These are phyloP conservation scores for Penicillium griseofulvum DNA, from an alignment of 2,329 filamentous ascomycete species.

Conservation along the genomic window DNA sequence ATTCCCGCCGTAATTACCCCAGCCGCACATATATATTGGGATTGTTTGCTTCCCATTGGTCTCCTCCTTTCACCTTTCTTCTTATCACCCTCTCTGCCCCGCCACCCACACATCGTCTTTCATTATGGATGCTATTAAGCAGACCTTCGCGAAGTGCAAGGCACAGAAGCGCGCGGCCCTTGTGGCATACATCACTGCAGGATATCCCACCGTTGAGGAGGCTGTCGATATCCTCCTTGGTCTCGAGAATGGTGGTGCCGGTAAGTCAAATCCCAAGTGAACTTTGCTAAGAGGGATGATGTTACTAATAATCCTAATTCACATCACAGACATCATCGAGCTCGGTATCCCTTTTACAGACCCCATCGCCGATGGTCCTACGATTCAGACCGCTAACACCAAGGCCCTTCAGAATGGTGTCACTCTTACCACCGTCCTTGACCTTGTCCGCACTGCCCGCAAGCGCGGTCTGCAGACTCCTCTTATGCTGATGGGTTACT, in stretches of 20 bases:
- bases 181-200: conserved; percentile 94
- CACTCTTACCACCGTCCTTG: conserved; percentile 72
- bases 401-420: conserved; percentile 86
- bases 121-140: conserved; percentile 54
- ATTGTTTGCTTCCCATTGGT: conserved; percentile 8
- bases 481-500: conserved; percentile 96
- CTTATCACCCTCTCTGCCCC: conserved; percentile 7
- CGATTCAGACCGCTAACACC: conserved; percentile 93
- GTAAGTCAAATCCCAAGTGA: conserved; percentile 48
- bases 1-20: background rate
- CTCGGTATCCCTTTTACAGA: conserved; percentile 96
- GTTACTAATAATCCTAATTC: conserved; percentile 8
- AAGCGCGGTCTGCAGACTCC: conserved; percentile 74
- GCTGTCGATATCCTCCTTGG: conserved; percentile 81
- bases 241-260: conserved; percentile 88
- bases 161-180: conserved; percentile 68
- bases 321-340: conserved; percentile 76
- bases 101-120: background rate
- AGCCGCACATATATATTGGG: background rate
- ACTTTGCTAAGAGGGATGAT: background rate
- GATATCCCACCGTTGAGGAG: conserved; percentile 78
- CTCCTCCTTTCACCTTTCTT: background rate
- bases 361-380: conserved; percentile 95
- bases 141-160: conserved; percentile 58
- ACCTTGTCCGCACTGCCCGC: conserved; percentile 80